These are phyloP conservation scores for Mariannaea elegans DNA, from an alignment of 2,329 filamentous ascomycete species.

Conservation along the genomic window DNA sequence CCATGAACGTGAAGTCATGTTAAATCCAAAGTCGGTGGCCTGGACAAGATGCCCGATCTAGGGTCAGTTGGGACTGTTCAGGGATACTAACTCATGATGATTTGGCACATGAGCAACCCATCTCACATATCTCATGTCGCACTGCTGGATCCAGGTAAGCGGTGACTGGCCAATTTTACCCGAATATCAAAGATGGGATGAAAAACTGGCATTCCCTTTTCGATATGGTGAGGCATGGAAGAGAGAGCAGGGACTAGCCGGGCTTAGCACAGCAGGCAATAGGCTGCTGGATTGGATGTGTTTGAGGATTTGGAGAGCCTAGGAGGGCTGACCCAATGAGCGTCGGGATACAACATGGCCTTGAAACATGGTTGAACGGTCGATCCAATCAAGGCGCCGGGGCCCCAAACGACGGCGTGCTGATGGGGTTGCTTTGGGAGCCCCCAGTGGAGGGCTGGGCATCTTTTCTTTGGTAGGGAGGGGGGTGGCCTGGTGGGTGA, in stretches of 20 bases:
- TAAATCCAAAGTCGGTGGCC: neutral
- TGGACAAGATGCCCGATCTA: constrained; percentile 12
- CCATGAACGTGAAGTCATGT: neutral
- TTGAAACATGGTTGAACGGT: constrained; percentile 22
- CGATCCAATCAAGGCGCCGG: constrained; percentile 21
- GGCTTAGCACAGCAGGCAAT: constrained; percentile 5
- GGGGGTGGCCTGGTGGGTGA: constrained; percentile 6
- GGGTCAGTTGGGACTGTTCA: constrained; percentile 3
- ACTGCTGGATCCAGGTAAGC: too few species aligned
- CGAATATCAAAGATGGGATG: too few species aligned
- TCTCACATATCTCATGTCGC: too few species aligned
- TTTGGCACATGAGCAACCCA: neutral
- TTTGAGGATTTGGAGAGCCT: constrained; percentile 20
- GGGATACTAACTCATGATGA: constrained; percentile 9
- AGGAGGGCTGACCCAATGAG: constrained; percentile 16
- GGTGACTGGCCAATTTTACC: too few species aligned
- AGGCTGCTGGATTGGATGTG: constrained; percentile 16
- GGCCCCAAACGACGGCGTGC: constrained; percentile 34
- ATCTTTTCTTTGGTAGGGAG: neutral
- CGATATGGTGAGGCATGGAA: too few species aligned
- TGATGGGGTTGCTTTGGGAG: constrained; percentile 1
- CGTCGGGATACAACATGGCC: constrained; percentile 3
- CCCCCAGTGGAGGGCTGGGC: neutral
- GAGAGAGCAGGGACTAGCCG: neutral
- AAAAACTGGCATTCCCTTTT: too few species aligned